Percentiles rank a stretch among this genome's conserved stretches.
phyloP scores from a whole-genome alignment of 768 basidiomycete species.

The Rhizopogon vinicolor region DNA sequence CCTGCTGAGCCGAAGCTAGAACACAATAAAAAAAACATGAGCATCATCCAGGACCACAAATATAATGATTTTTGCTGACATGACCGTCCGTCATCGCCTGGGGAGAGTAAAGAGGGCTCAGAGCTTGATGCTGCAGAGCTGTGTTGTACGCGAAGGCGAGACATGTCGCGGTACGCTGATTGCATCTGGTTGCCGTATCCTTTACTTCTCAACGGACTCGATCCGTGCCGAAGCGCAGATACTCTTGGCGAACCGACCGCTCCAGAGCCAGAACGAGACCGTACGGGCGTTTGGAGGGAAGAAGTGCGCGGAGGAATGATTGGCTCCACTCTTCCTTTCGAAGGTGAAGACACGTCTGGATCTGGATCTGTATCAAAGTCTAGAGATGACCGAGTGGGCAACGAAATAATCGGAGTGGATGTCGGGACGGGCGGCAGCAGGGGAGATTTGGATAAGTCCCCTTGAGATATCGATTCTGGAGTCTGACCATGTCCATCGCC shows the following conservation, averaged over 20 bases:
- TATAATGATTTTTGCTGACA: conserved; percentile 34
- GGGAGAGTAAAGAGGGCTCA: conserved; percentile 72
- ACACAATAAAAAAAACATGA: conserved; percentile 10
- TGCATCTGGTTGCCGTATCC: conserved; percentile 31
- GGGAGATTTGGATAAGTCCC: conserved; percentile 15
- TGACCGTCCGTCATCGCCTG: conserved; percentile 42
- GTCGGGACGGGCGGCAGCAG: conserved; percentile 10
- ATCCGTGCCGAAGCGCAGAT: conserved; percentile 31
- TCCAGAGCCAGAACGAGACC: conserved; percentile 27
- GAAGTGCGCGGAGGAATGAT: conserved; percentile 25
- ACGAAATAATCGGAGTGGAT: conserved; percentile 19
- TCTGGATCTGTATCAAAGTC: conserved; percentile 9
- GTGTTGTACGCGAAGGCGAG: conserved; percentile 58
- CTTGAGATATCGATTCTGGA: not conserved
- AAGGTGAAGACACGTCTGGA: conserved; percentile 33
- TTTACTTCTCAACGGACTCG: conserved; percentile 41
- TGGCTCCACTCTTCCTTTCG: conserved; percentile 37
- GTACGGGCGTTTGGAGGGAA: conserved; percentile 26
- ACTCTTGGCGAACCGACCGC: conserved; percentile 27
- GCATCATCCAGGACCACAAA: conserved; percentile 13
- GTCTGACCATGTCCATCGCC: conserved; percentile 27
- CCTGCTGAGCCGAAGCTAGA: conserved; percentile 36
- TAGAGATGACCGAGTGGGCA: conserved; percentile 18
- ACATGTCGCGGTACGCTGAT: conserved; percentile 33
- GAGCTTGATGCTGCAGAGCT: conserved; percentile 74